These are phyloP conservation scores for Fomitopsis pinicola DNA, from an alignment of 1,284 basidiomycete genomes.

Conservation along the genomic window DNA sequence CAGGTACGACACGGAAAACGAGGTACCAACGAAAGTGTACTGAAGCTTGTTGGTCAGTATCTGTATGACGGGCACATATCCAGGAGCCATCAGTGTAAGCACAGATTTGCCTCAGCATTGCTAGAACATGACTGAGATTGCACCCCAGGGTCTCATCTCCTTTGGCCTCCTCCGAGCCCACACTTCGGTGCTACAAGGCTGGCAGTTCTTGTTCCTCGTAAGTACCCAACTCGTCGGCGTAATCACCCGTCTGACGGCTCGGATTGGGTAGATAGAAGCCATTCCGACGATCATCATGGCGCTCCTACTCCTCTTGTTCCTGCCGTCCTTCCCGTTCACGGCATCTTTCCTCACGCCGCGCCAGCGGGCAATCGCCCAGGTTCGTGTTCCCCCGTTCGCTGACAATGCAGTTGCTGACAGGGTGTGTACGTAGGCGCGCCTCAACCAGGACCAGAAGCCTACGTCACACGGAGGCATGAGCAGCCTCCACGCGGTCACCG, in stretches of 20 bases:
- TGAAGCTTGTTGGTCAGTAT: conserved; percentile 27
- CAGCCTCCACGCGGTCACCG: conserved; percentile 50
- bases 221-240: conserved; percentile 7
- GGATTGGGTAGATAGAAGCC: conserved; percentile 39
- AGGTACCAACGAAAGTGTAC: background rate
- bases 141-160: conserved; percentile 43
- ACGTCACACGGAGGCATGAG: conserved; percentile 53
- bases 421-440: conserved; percentile 32
- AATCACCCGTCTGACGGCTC: background rate
- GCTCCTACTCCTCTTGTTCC: conserved; percentile 37
- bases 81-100: conserved; percentile 49
- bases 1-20: conserved; percentile 24
- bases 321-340: conserved; percentile 39
- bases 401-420: background rate
- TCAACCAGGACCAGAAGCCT: conserved; percentile 50
- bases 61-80: conserved; percentile 50
- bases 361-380: conserved; percentile 45
- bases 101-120: background rate
- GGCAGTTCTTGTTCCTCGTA: conserved; percentile 55
- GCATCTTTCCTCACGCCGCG: conserved; percentile 35
- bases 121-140: background rate
- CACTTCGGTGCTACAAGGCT: conserved; percentile 41
- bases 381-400: background rate
- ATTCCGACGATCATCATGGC: conserved; percentile 51
- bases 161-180: conserved; percentile 49